Percentiles rank a stretch among this genome's conserved stretches.
Conservation (phyloP, 768 basidiomycete species). For the Lactifluus piperatus region DNA sequence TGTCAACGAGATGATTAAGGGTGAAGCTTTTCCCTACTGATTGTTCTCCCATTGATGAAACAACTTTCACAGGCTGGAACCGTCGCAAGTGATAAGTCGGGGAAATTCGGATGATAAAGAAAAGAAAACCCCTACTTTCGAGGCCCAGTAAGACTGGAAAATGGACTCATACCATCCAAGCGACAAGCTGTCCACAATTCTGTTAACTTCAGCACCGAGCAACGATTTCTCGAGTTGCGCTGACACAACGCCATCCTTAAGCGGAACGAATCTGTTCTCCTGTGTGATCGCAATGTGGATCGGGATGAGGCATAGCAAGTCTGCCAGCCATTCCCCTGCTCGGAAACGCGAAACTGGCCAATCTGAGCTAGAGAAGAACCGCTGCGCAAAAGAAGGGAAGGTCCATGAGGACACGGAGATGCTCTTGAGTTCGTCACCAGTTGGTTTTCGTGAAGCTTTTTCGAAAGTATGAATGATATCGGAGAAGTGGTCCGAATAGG, state of each 20-base stretch:
- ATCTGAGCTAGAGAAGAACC: slow-evolving; percentile 9
- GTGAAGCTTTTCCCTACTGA: slow-evolving; percentile 55
- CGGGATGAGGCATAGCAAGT: slow-evolving; percentile 53
- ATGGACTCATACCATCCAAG: slow-evolving; percentile 62
- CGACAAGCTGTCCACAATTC: slow-evolving; percentile 46
- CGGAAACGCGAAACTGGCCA: slow-evolving; percentile 32
- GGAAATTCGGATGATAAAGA: neutral
- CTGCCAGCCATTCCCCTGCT: slow-evolving; percentile 54
- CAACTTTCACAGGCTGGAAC: slow-evolving; percentile 49
- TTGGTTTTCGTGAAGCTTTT: slow-evolving; percentile 43
- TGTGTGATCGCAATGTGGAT: slow-evolving; percentile 53
- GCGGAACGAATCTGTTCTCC: slow-evolving; percentile 53
- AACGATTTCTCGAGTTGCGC: slow-evolving; percentile 43
- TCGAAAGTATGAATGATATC: slow-evolving; percentile 42
- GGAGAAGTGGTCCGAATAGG: slow-evolving; percentile 36
- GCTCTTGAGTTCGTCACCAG: slow-evolving; percentile 34
- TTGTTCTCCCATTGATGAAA: slow-evolving; percentile 63
- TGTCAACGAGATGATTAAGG: slow-evolving; percentile 53
- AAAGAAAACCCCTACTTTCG: slow-evolving; percentile 32
- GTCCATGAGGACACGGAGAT: slow-evolving; percentile 30
- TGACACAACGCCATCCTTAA: slow-evolving; percentile 50
- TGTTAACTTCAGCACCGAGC: slow-evolving; percentile 50
- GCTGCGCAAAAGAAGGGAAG: slow-evolving; percentile 24
- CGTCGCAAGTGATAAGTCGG: neutral
- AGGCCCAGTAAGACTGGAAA: slow-evolving; percentile 54